Evolutionary conservation across 164 flowering plant genomes (phyloP), one percentile per base, ranked within the genome.

Genomic region (Protea cynaroides): DNA sequence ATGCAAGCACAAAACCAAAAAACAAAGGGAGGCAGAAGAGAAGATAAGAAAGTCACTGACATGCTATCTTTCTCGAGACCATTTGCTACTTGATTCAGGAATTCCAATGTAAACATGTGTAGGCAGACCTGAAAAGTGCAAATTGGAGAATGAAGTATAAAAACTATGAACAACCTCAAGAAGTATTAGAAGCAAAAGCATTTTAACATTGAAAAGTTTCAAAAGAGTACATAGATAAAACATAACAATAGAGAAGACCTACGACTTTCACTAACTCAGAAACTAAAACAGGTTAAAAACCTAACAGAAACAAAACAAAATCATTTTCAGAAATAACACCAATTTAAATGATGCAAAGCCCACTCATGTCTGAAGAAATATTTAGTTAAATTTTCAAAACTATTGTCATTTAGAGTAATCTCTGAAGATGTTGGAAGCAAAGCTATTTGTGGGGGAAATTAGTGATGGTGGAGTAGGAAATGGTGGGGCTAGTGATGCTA

Each of bases 51-150:
- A 4, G 14, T 40, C 57, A 86, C 94, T 82, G 36, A 93, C 97
- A 82, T 82, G 88, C 93, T 83, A 75, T 94, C 99, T 71, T 86
- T 89, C 82, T 94, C 99, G 22, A 94, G 92, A 43, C 91, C 89
- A 74, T 80, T 89, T 65, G 93, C 99, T 55, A 89, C 99, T 83
- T 89, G 92, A 75, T 89, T 85, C 52, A 91, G 74, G 64, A 94
- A 94, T 75, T 94, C 99, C 82, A 91, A 59, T 11, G 92, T 84
- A 72, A 94, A 94, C 99, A 94, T 94, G 74, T 94, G 99, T 53
- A 94, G 70, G 85, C 99, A 94, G 38, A 89, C 95, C 98, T 93
- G 94, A 69, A 74, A 80, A 53, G 46, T 38, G 63, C 12, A 67
- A 50, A 49, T 43, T n/a, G 34, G 38, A 18, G 49, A 49, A 44